phyloP scores from a whole-genome alignment of 2,329 filamentous ascomycete species.

The Niveomyces coronatus region DNA sequence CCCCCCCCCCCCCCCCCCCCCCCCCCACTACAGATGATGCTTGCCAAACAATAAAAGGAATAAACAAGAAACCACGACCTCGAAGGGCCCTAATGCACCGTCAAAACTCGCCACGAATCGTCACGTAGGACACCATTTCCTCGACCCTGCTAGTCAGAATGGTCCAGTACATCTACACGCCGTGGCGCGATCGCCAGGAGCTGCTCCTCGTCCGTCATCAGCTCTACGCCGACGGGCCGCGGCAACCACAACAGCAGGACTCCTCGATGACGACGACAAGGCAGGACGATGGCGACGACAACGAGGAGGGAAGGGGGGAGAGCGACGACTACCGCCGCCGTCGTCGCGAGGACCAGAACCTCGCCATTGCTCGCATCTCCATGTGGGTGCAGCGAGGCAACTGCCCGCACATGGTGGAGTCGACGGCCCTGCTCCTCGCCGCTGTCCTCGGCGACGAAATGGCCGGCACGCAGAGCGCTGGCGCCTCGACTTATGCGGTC shows the following conservation, averaged over 20 bases:
- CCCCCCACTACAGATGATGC: no score
- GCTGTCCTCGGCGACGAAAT: slow-evolving; percentile 55
- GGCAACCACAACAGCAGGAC: slow-evolving; percentile 5
- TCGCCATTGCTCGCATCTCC: slow-evolving; percentile 47
- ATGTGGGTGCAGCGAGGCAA: slow-evolving; percentile 64
- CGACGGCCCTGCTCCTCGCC: slow-evolving; percentile 62
- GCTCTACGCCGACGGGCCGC: slow-evolving; percentile 39
- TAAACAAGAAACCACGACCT: no score
- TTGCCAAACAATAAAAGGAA: no score
- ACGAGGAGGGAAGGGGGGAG: slow-evolving; percentile 1
- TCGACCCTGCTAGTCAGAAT: no score
- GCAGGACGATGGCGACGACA: slow-evolving; percentile 5
- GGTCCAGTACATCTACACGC: slow-evolving; percentile 64
- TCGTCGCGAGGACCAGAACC: slow-evolving; percentile 23
- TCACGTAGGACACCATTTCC: no score
- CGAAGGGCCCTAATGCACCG: neutral
- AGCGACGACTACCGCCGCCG: slow-evolving; percentile 2
- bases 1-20: no score
- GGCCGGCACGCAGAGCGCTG: slow-evolving; percentile 20
- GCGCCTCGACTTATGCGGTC: slow-evolving; percentile 47
- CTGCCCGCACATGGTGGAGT: slow-evolving; percentile 71
- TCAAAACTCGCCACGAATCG: no score
- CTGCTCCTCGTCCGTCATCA: slow-evolving; percentile 54
- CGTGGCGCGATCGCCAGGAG: slow-evolving; percentile 58
- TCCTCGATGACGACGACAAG: slow-evolving; percentile 12